A percentile compares a stretch with the other conserved stretches of the same genome.
Evolutionary conservation across 2,329 filamentous ascomycete genomes (phyloP).

Genomic region (Xylaria digitata): DNA sequence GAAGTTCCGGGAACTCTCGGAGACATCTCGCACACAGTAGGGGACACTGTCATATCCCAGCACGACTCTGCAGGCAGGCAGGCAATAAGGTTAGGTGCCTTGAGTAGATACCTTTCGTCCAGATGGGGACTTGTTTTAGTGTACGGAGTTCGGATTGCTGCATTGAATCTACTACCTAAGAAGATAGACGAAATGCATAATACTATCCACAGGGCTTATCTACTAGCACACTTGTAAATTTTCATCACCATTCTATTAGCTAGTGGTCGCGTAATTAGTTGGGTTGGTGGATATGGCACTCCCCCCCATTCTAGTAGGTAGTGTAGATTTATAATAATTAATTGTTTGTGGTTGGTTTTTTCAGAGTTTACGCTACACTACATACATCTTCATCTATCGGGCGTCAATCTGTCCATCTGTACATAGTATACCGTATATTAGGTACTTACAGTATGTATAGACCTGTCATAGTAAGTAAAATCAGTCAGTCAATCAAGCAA

Average conservation of each 20-base stretch:
- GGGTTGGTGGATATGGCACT: not conserved
- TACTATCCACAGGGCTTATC: conserved; percentile 19
- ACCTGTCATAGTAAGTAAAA: too few relatives aligned
- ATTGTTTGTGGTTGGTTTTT: too few relatives aligned
- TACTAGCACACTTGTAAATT: not conserved
- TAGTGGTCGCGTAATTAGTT: not conserved
- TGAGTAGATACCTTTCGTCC: conserved; percentile 1
- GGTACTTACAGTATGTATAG: too few relatives aligned
- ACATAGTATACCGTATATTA: too few relatives aligned
- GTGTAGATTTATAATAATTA: too few relatives aligned
- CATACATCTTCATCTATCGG: not conserved
- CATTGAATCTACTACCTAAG: not conserved
- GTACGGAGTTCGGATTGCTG: conserved; percentile 9
- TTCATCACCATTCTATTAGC: not conserved
- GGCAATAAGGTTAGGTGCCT: not conserved
- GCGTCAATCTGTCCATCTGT: not conserved
- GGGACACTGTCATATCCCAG: conserved; percentile 21
- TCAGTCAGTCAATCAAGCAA: not conserved
- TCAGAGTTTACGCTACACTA: too few relatives aligned
- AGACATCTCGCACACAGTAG: conserved; percentile 26
- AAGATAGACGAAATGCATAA: conserved; percentile 3
- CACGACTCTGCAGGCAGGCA: conserved; percentile 14
- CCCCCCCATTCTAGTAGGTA: not conserved
- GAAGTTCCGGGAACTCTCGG: conserved; percentile 28
- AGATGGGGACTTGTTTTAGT: not conserved